These are phyloP conservation scores for Fusarium liriodendri DNA, from an alignment of 2,329 filamentous ascomycete species.

Conservation along the genomic window DNA sequence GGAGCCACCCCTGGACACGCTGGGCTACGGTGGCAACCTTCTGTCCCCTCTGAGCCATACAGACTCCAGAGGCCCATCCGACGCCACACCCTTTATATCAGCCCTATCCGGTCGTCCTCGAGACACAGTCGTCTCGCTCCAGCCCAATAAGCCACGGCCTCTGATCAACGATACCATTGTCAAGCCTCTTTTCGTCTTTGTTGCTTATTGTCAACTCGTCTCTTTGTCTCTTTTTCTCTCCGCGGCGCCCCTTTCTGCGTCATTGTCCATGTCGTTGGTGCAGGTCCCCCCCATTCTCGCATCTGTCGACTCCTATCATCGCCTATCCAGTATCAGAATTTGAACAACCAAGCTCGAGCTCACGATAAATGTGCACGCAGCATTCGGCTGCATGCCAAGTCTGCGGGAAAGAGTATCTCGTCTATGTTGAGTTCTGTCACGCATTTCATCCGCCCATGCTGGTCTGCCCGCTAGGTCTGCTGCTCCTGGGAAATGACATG, in stretches of 20 bases:
- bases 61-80: conserved; percentile 10
- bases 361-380: conserved; percentile 70
- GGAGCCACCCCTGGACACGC: conserved; percentile 25
- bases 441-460: conserved; percentile 61
- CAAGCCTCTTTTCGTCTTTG: conserved; percentile 10
- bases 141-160: conserved; percentile 9
- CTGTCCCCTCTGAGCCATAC: conserved; percentile 19
- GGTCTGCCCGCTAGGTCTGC: conserved; percentile 59
- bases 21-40: conserved; percentile 38
- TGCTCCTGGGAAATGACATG: conserved; percentile 57
- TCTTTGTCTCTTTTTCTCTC: background rate
- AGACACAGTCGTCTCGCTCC: conserved; percentile 10
- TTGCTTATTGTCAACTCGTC: conserved; percentile 7
- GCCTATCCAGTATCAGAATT: conserved; percentile 22
- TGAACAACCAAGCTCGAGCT: conserved; percentile 40
- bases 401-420: conserved; percentile 69
- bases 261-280: conserved; percentile 40
- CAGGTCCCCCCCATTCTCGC: conserved; percentile 28
- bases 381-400: conserved; percentile 67
- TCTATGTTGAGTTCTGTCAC: conserved; percentile 68
- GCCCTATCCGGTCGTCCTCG: conserved; percentile 38
- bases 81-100: conserved; percentile 45
- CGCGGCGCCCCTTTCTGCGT: conserved; percentile 9
- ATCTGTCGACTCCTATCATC: conserved; percentile 20
- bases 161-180: background rate